These are phyloP conservation scores for Crithidia thermophila DNA, from an alignment of 208 protist species.

Conservation along the genomic window DNA sequence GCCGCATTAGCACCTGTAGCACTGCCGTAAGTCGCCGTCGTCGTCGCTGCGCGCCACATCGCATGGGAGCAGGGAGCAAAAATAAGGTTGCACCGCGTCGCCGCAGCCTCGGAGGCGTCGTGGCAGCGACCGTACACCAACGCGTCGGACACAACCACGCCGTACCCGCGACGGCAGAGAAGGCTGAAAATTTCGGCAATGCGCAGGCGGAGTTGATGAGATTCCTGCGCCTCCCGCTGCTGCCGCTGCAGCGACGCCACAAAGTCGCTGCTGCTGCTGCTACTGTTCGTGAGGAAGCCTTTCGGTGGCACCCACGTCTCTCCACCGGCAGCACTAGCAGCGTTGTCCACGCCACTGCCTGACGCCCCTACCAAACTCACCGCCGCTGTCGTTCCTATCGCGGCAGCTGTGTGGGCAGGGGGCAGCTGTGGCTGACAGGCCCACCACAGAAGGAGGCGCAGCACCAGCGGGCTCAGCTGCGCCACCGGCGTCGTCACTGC, in stretches of 20 bases:
- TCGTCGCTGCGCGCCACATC: slow-evolving; percentile 14
- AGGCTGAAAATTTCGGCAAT: slow-evolving; percentile 30
- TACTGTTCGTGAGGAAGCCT: not conserved
- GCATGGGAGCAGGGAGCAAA: slow-evolving; percentile 20
- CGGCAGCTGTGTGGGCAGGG: no score
- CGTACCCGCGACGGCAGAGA: slow-evolving; percentile 16
- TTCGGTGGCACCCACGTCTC: not conserved
- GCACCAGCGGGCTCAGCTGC: slow-evolving; percentile 28
- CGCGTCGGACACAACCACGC: slow-evolving; percentile 26
- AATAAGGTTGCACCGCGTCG: slow-evolving; percentile 23
- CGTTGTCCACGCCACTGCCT: no score
- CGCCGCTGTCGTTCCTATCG: no score
- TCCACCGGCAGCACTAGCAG: no score
- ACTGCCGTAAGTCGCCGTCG: not conserved
- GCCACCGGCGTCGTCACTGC: slow-evolving; percentile 3
- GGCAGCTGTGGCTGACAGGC: slow-evolving; percentile 20
- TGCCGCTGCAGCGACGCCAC: not conserved
- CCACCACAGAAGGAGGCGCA: slow-evolving; percentile 36
- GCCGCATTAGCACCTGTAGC: not conserved
- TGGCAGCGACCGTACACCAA: slow-evolving; percentile 32
- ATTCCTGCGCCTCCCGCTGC: not conserved
- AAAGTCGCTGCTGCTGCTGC: slow-evolving; percentile 5
- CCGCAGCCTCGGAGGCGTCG: slow-evolving; percentile 17
- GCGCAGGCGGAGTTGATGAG: slow-evolving; percentile 23
- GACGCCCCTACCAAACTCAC: no score